These are phyloP conservation scores for Xylariaceae sp. DNA, from an alignment of 2,329 filamentous ascomycete genomes.

Conservation along the genomic window DNA sequence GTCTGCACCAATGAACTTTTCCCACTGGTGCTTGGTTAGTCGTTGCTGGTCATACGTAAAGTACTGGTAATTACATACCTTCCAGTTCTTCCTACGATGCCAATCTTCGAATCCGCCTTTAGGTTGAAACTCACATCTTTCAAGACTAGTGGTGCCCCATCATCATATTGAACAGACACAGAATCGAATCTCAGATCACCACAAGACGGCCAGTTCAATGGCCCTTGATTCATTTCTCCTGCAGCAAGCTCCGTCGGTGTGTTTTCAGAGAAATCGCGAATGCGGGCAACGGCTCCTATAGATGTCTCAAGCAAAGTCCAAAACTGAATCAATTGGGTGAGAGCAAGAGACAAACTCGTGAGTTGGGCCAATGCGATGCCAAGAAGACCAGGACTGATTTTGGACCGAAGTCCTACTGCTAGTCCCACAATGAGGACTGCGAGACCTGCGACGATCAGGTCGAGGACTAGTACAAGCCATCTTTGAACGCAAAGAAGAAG, in stretches of 20 bases:
- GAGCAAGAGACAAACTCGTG: slow-evolving; percentile 15
- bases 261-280: slow-evolving; percentile 8
- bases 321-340: slow-evolving; percentile 20
- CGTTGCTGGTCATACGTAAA: background rate
- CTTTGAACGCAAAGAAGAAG: slow-evolving; percentile 13
- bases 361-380: slow-evolving; percentile 23
- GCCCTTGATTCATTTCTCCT: slow-evolving; percentile 2
- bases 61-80: slow-evolving; percentile 13
- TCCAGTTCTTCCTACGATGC: slow-evolving; percentile 49
- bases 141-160: slow-evolving; percentile 17
- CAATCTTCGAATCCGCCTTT: slow-evolving; percentile 41
- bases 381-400: slow-evolving; percentile 5
- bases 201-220: slow-evolving; percentile 23
- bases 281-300: slow-evolving; percentile 21
- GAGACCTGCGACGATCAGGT: slow-evolving; percentile 12
- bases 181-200: slow-evolving; percentile 24
- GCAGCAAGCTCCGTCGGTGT: slow-evolving; percentile 3
- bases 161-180: slow-evolving; percentile 27
- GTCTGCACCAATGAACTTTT: slow-evolving; percentile 42
- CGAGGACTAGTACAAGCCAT: slow-evolving; percentile 15
- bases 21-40: slow-evolving; percentile 20
- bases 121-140: slow-evolving; percentile 23
- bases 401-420: slow-evolving; percentile 12
- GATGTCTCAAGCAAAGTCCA: slow-evolving; percentile 26
- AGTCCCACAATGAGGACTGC: slow-evolving; percentile 23